Evolutionary conservation across 495 filamentous ascomycete species (phyloP).

Genomic region (Penicillium lagena): DNA sequence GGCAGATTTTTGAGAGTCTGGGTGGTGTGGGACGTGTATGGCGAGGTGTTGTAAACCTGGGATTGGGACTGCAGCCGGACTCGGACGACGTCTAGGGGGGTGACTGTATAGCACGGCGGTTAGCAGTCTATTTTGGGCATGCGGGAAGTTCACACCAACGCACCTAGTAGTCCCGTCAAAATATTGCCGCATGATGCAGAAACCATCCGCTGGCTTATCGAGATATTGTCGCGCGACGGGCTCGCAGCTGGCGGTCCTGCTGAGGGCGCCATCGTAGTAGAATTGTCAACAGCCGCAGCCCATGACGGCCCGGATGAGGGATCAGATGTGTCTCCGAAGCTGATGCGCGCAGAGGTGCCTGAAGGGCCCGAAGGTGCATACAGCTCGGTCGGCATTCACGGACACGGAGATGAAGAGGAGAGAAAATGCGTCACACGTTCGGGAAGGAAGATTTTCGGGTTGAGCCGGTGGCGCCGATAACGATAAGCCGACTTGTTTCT

Average conservation of each 20-base stretch:
- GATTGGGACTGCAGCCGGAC: conserved; percentile 89
- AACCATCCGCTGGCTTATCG: conserved; percentile 82
- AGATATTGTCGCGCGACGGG: conserved; percentile 46
- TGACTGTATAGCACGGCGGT: conserved; percentile 52
- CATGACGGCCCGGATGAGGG: conserved; percentile 27
- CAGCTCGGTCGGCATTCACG: conserved; percentile 13
- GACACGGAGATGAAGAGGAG: too few relatives aligned
- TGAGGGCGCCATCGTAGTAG: conserved; percentile 30
- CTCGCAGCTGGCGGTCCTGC: conserved; percentile 17
- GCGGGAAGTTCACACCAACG: conserved; percentile 7
- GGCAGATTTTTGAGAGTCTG: conserved; percentile 59
- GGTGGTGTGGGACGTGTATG: conserved; percentile 41
- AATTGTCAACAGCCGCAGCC: conserved; percentile 24
- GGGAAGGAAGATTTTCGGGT: conserved; percentile 23
- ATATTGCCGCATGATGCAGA: conserved; percentile 88
- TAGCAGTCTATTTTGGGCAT: too few relatives aligned
- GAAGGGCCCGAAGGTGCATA: conserved; percentile 4
- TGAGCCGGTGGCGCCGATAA: conserved; percentile 20
- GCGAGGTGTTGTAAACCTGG: conserved; percentile 28
- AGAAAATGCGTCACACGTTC: conserved; percentile 10
- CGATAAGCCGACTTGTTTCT: conserved; percentile 17
- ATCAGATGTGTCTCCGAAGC: neutral
- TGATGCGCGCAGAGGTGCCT: too few relatives aligned
- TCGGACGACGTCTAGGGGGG: conserved; percentile 93
- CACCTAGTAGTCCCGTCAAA: conserved; percentile 84